Percentiles rank a stretch among this genome's conserved stretches.
These are phyloP conservation scores for Candida verbasci DNA, from an alignment of 805 yeast genomes.

Conservation along the genomic window DNA sequence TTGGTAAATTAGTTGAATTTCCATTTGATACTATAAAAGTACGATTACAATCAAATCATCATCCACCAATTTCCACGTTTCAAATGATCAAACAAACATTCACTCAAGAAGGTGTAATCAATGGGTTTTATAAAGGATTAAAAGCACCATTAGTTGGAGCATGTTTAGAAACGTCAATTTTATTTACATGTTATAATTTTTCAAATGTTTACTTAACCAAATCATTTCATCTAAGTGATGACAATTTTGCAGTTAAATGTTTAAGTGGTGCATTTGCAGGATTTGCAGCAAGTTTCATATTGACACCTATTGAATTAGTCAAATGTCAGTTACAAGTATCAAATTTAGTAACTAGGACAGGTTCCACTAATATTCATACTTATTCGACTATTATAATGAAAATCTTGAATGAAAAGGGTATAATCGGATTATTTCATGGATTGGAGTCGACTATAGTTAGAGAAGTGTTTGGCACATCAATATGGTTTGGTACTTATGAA, in stretches of 20 bases:
- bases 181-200: conserved; percentile 62
- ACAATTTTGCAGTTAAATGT: conserved; percentile 41
- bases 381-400: conserved; percentile 28
- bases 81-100: conserved; percentile 65
- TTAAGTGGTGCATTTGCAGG: conserved; percentile 82
- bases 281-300: conserved; percentile 69
- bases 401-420: conserved; percentile 50
- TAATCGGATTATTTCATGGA: conserved; percentile 82
- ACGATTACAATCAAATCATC: conserved; percentile 59
- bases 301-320: conserved; percentile 89
- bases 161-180: conserved; percentile 78
- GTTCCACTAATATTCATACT: conserved; percentile 4
- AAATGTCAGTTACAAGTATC: conserved; percentile 84
- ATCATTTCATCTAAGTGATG: conserved; percentile 18
- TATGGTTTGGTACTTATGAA: conserved; percentile 93
- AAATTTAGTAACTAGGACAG: conserved; percentile 14
- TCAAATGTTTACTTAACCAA: conserved; percentile 20
- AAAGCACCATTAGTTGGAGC: conserved; percentile 86
- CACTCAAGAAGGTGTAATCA: conserved; percentile 64
- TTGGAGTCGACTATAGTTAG: conserved; percentile 75
- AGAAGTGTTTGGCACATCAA: conserved; percentile 86
- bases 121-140: conserved; percentile 78
- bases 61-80: conserved; percentile 50
- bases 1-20: conserved; percentile 81
- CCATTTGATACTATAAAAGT: conserved; percentile 95